These are phyloP conservation scores for Gleditsia sinensis DNA, from an alignment of 306 rosid species.

Conservation along the genomic window DNA sequence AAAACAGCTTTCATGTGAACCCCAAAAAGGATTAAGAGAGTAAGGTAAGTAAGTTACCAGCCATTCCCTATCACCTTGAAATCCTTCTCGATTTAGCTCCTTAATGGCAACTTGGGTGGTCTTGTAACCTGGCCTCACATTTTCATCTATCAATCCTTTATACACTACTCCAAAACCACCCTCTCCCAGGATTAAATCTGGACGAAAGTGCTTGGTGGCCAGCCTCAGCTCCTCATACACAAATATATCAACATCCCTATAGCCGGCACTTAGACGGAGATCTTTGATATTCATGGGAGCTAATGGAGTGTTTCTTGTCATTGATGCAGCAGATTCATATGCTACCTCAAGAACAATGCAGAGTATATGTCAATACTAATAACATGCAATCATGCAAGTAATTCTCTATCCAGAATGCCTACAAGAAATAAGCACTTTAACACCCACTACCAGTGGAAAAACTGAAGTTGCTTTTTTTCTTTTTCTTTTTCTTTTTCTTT, in stretches of 20 bases:
- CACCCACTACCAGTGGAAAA: background rate
- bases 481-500: too few species aligned
- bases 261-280: constrained; percentile 69
- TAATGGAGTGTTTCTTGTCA: constrained; percentile 31
- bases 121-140: constrained; percentile 65
- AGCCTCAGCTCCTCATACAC: constrained; percentile 71
- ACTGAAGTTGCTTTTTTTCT: too few species aligned
- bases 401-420: background rate
- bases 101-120: constrained; percentile 80
- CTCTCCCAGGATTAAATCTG: constrained; percentile 86
- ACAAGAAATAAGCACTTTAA: background rate
- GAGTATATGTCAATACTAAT: background rate
- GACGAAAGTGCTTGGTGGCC: constrained; percentile 80
- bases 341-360: constrained; percentile 35
- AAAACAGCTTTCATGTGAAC: background rate
- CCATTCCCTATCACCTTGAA: constrained; percentile 99
- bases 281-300: constrained; percentile 68
- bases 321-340: constrained; percentile 39
- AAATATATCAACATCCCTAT: constrained; percentile 72
- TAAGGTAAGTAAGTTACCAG: constrained; percentile 53
- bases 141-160: constrained; percentile 79
- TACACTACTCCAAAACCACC: constrained; percentile 98
- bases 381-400: background rate
- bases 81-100: constrained; percentile 95
- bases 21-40: constrained; percentile 25